phyloP scores from a whole-genome alignment of 371 early-diverging fungal species.

The Lichtheimia corymbifera region DNA sequence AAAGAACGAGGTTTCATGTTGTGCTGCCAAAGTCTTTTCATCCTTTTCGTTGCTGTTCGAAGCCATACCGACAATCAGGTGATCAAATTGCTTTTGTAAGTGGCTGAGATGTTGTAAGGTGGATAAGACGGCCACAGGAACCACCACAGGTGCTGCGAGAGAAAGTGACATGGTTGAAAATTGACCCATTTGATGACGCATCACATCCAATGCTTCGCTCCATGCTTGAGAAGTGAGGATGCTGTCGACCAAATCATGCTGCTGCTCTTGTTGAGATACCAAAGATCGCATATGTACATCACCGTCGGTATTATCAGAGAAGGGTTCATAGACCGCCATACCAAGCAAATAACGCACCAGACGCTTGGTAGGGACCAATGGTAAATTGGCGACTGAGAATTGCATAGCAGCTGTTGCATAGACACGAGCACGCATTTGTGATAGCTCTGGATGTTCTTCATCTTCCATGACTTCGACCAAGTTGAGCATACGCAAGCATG shows the following conservation, averaged over 20 bases:
- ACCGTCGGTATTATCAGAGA: neutral
- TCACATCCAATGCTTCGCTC: constrained; percentile 28
- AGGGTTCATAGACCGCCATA: constrained; percentile 24
- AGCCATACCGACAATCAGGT: constrained; percentile 13
- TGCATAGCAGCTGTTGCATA: constrained; percentile 50
- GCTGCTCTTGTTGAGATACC: constrained; percentile 24
- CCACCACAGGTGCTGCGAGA: constrained; percentile 32
- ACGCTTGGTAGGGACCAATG: constrained; percentile 14
- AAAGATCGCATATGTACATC: constrained; percentile 29
- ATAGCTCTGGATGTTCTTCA: constrained; percentile 19
- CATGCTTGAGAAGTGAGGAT: constrained; percentile 31
- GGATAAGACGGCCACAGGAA: constrained; percentile 37
- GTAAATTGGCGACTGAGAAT: constrained; percentile 20
- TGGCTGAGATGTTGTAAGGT: constrained; percentile 31
- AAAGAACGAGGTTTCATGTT: constrained; percentile 14
- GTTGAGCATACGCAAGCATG: constrained; percentile 42
- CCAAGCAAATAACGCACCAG: constrained; percentile 30
- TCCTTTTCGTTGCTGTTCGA: neutral
- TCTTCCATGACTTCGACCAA: constrained; percentile 36
- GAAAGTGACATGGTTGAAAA: constrained; percentile 22
- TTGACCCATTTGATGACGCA: constrained; percentile 16
- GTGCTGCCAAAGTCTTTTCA: no score
- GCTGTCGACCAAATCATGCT: constrained; percentile 24
- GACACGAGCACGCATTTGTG: constrained; percentile 30
- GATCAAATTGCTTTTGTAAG: constrained; percentile 27